Conservation (phyloP, 1,284 basidiomycete genomes). For the Marasmius fiardii region DNA sequence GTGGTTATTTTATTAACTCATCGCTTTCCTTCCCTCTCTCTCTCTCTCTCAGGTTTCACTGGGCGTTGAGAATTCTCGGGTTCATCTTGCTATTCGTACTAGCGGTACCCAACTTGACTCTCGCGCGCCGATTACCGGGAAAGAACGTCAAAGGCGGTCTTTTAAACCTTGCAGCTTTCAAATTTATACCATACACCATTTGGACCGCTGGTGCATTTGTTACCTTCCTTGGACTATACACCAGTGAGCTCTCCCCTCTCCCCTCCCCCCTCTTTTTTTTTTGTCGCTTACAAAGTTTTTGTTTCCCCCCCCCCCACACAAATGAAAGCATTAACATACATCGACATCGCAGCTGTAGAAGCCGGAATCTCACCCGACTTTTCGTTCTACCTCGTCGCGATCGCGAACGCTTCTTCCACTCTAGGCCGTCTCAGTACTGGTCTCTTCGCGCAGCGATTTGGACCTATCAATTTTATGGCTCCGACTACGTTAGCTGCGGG, state of each 20-base stretch:
- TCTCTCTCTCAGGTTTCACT: slow-evolving; percentile 32
- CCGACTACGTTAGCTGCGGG: slow-evolving; percentile 36
- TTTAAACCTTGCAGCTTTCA: slow-evolving; percentile 37
- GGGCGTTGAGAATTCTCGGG: slow-evolving; percentile 44
- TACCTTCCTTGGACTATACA: slow-evolving; percentile 49
- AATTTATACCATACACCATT: slow-evolving; percentile 27
- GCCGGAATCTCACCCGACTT: slow-evolving; percentile 33
- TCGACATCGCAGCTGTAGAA: slow-evolving; percentile 38
- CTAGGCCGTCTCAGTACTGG: slow-evolving; percentile 37
- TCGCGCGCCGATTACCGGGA: slow-evolving; percentile 38
- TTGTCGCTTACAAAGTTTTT: neutral
- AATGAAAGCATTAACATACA: slow-evolving; percentile 43
- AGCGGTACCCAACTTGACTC: slow-evolving; percentile 31
- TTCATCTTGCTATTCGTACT: slow-evolving; percentile 35
- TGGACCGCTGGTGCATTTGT: slow-evolving; percentile 33
- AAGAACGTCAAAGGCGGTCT: slow-evolving; percentile 32
- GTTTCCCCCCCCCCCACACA: neutral
- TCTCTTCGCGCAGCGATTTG: slow-evolving; percentile 34
- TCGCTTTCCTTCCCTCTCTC: neutral
- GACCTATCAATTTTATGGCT: slow-evolving; percentile 39
- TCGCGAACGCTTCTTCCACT: slow-evolving; percentile 38
- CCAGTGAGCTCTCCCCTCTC: slow-evolving; percentile 28
- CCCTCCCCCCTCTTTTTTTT: neutral
- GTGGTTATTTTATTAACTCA: no score
- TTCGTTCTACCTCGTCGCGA: slow-evolving; percentile 42